A percentile compares a stretch with the other conserved stretches of the same genome.
Conservation (phyloP, 2,329 filamentous ascomycete genomes). For the Elsinoe perseae region DNA sequence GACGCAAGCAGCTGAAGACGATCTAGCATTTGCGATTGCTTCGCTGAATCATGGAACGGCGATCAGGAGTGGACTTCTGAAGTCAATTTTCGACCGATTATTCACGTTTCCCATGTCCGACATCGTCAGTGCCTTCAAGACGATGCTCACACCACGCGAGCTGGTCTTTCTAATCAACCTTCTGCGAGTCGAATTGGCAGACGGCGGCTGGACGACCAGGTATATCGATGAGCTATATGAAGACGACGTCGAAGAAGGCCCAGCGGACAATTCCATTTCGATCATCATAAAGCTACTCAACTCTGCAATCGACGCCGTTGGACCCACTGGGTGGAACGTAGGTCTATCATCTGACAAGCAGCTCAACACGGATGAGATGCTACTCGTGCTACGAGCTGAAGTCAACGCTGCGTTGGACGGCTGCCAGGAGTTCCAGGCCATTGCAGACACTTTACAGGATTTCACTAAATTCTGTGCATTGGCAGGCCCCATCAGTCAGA, state of each 20-base stretch:
- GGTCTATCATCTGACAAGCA: conserved; percentile 46
- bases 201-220: conserved; percentile 66
- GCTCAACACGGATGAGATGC: conserved; percentile 54
- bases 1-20: conserved; percentile 34
- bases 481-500: conserved; percentile 44
- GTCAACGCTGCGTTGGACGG: conserved; percentile 64
- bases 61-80: conserved; percentile 56
- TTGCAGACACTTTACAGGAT: conserved; percentile 58
- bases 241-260: conserved; percentile 41
- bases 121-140: conserved; percentile 57
- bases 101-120: conserved; percentile 54
- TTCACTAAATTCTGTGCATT: conserved; percentile 30
- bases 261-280: conserved; percentile 60
- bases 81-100: conserved; percentile 61
- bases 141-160: conserved; percentile 57
- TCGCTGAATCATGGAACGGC: conserved; percentile 58
- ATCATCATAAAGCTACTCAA: conserved; percentile 65
- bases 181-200: conserved; percentile 63
- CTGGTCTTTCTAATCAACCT: conserved; percentile 64
- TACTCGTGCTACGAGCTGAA: conserved; percentile 59
- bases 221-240: conserved; percentile 53
- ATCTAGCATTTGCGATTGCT: conserved; percentile 60
- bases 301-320: conserved; percentile 67
- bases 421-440: conserved; percentile 58
- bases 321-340: conserved; percentile 66